Percentiles rank a stretch among this genome's conserved stretches.
Conservation (phyloP, 2,329 filamentous ascomycete species). For the Dothidotthia symphoricarpi region DNA sequence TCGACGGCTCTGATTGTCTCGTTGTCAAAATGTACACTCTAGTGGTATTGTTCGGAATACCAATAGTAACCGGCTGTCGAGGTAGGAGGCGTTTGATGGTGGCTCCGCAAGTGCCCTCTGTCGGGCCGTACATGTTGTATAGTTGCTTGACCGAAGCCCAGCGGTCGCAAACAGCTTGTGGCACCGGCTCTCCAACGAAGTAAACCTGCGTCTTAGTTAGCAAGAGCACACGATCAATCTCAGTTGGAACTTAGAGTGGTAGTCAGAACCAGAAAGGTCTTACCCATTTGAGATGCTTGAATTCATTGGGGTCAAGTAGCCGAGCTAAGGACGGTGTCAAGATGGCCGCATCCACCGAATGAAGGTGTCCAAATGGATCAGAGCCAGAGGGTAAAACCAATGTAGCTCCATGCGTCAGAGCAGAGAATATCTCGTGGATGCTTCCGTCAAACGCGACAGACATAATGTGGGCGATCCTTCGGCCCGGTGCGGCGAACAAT, state of each 20-base stretch:
- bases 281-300: too few species aligned
- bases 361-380: constrained; percentile 35
- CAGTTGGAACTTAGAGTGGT: too few species aligned
- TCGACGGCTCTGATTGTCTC: too few species aligned
- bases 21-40: constrained; percentile 47
- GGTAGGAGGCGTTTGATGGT: constrained; percentile 34
- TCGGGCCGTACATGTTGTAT: constrained; percentile 50
- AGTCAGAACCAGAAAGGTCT: too few species aligned
- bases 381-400: constrained; percentile 32
- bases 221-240: too few species aligned
- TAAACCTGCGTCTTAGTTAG: constrained; percentile 22
- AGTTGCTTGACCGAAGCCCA: constrained; percentile 34
- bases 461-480: constrained; percentile 43
- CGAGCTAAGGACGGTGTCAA: constrained; percentile 44
- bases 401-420: constrained; percentile 43
- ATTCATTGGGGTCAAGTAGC: too few species aligned
- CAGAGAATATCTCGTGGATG: constrained; percentile 46
- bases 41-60: constrained; percentile 37
- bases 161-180: constrained; percentile 32
- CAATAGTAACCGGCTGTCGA: constrained; percentile 37
- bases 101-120: constrained; percentile 43
- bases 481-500: constrained; percentile 34
- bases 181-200: constrained; percentile 42
- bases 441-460: constrained; percentile 48
- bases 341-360: constrained; percentile 31